Evolutionary conservation across 768 basidiomycete species (phyloP), one percentile per base, ranked within the genome.

Genomic region (Termitomyces sp.): DNA sequence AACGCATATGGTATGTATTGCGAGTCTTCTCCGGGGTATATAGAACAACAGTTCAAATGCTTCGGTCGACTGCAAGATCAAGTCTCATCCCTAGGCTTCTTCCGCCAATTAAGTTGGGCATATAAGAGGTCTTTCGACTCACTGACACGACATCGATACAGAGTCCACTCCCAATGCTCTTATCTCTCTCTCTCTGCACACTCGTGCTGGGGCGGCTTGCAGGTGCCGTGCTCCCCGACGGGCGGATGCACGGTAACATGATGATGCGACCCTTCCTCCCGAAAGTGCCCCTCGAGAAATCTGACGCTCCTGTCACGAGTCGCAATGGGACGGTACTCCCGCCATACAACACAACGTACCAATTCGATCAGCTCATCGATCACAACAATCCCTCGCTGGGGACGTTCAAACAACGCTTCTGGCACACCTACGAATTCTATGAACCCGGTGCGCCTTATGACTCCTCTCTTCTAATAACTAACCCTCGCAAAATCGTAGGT

Each of bases 381-480:
- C 79, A 81, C 65, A 75, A 72, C 57, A 74, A 75, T 37, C 82
- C 85, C 18, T 71, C 75, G 32, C 73, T 81, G 10, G 88, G 88
- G 31, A 90, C 86, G 8, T 90, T 90, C 71, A 74, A 82, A 66
- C 88, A 90, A 69, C 79, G 88, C 29, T 90, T 78, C 69, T 90
- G 86, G 86, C 76, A 81, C 59, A 82, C 82, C 36, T 86, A 75
- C 67, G 84, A 88, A 66, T 86, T 76, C 61, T 88, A 88, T 60
- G 73, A 84, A 66, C 58, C 71, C 41, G 79, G 81, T 79, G 57
- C 36, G 67, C 57, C n/a, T 22, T 36, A 9, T 50, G 12, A 24
- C 13, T 13, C 27, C 10, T 16, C 8, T 4, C 46, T 32, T 27
- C 32, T 12, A 24, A 26, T 10, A 46, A 20, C 34, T 55, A 16